Evolutionary conservation across 1,284 basidiomycete species (phyloP), one percentile per base, ranked within the genome.

Genomic region (Ganoderma lingzhi): DNA sequence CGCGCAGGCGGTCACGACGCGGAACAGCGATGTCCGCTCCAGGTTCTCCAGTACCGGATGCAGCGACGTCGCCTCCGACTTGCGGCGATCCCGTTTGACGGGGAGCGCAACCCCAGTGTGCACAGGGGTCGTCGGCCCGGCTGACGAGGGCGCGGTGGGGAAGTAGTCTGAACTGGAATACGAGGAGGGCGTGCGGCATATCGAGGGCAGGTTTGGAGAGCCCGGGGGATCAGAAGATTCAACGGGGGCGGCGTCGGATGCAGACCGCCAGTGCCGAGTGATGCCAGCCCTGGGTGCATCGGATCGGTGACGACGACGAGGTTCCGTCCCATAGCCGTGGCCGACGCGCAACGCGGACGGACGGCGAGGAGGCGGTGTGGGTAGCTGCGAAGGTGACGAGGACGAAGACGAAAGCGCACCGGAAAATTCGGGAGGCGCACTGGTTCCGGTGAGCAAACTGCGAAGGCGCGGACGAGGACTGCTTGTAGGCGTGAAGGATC

Each of bases 11-110:
- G 77, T 77, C 64, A 70, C 79, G 28, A 78, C 78, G 65, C 86
- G 85, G 67, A 92, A 79, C 75, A 82, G 87, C 6, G 90, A 92
- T 60, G 81, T 79, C 45, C 79, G 81, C 79, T 92, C 90, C 6
- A 91, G 77, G 8, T 80, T 81, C 44, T 85, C 86, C 5, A 91
- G 82, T n/a, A 87, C 81, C 6, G 89, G 85, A 72, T 88, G 82
- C 42, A 88, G 79, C 62, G 72, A 62, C 61, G 51, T 41, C 53
- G 65, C 30, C 15, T 71, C 69, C 2, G 67, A 63, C 62, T 65
- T 70, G 42, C 63, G 64, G 32, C 64, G 45, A 0, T 37, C 32
- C 61, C 6, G 37, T 12, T 19, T 32, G 30, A 32, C 35, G 19
- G 75, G 73, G 60, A 75, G 66, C 23, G 70, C 37, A 15, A 69